Percentiles rank a stretch among this genome's conserved stretches.
These are phyloP conservation scores for Cornus kousa DNA, from an alignment of 148 eudicot genomes.

Conservation along the genomic window DNA sequence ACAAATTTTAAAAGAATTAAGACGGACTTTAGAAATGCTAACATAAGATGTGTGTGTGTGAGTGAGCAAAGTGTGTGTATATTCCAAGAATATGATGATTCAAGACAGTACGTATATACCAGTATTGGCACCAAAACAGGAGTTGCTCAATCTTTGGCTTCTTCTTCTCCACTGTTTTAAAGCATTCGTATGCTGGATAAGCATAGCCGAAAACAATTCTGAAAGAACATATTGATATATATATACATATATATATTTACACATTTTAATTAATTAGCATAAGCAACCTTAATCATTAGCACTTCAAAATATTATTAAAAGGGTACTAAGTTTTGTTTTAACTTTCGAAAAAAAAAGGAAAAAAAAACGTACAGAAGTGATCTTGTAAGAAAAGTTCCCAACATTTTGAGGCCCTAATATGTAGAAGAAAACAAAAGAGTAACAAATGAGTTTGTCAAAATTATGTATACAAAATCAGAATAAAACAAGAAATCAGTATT, in stretches of 20 bases:
- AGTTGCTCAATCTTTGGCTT: slow-evolving; percentile 85
- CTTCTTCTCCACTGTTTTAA: slow-evolving; percentile 77
- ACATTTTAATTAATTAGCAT: neutral
- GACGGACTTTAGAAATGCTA: neutral
- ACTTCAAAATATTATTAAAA: neutral
- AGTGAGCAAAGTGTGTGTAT: no score
- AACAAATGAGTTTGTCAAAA: no score
- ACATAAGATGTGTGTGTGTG: neutral
- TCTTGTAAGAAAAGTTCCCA: neutral
- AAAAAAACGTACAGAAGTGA: neutral
- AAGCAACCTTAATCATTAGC: no score
- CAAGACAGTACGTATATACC: slow-evolving; percentile 32
- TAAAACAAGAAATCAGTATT: no score
- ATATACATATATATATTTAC: neutral
- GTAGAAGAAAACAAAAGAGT: neutral
- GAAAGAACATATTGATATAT: slow-evolving; percentile 8
- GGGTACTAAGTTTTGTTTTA: neutral
- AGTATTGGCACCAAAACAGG: slow-evolving; percentile 94
- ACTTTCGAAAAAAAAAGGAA: no score
- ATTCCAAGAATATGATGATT: neutral
- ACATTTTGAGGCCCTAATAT: neutral
- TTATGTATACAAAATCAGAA: no score
- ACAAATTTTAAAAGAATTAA: neutral
- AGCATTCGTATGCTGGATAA: slow-evolving; percentile 95
- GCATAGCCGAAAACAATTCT: slow-evolving; percentile 93